These are phyloP conservation scores for Chenopodium album DNA, from an alignment of 148 eudicot genomes.

Conservation along the genomic window DNA sequence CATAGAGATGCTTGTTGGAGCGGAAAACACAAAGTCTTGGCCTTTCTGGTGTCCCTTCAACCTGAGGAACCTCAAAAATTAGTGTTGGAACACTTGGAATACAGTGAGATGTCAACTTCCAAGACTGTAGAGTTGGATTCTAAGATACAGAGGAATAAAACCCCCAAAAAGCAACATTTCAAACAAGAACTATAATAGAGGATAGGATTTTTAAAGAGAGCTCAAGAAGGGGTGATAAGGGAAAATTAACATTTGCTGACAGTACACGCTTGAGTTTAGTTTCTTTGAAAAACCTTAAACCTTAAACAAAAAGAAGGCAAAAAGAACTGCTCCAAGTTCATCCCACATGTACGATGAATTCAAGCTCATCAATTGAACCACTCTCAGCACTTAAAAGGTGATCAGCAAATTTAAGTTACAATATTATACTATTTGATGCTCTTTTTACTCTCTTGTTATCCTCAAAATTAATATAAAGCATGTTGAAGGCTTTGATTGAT, in stretches of 20 bases:
- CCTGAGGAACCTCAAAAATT: constrained; percentile 38
- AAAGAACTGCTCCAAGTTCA: neutral
- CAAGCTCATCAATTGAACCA: neutral
- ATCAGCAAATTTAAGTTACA: neutral
- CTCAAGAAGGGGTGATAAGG: neutral
- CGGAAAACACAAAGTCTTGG: constrained; percentile 89
- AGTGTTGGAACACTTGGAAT: no score
- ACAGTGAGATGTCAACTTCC: neutral
- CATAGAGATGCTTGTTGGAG: constrained; percentile 92
- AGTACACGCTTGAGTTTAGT: neutral
- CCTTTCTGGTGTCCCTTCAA: constrained; percentile 95
- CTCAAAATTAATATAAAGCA: neutral
- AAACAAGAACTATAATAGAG: no score
- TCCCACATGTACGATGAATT: neutral
- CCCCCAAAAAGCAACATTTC: no score
- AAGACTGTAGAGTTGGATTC: neutral
- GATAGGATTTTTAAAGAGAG: no score
- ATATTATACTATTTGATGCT: neutral
- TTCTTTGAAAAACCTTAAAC: neutral
- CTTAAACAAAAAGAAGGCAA: neutral
- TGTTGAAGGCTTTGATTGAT: no score
- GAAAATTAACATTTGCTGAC: neutral
- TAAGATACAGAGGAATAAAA: neutral
- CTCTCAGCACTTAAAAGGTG: neutral
- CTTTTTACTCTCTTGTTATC: neutral